Evolutionary conservation across 257 asterid species (phyloP).

Genomic region (Penstemon eatonii): DNA sequence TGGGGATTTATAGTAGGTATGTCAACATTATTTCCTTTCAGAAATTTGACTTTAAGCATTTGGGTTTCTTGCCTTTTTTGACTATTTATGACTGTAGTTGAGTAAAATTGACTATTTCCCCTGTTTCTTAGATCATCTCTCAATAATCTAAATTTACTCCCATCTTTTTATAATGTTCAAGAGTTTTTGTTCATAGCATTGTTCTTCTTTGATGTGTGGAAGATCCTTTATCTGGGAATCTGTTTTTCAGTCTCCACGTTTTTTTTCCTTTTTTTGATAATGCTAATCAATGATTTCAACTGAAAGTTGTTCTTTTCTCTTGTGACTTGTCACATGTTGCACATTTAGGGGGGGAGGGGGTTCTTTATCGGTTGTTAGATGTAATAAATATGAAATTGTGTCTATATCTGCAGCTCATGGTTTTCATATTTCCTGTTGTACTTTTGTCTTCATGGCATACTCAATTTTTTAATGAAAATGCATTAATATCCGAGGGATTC

Average conservation of each 20-base stretch:
- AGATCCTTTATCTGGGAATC: conserved; percentile 26
- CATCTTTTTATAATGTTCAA: conserved; percentile 14
- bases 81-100: conserved; percentile 30
- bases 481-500: conserved; percentile 26
- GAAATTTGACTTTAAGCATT: conserved; percentile 21
- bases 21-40: conserved; percentile 10
- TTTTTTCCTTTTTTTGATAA: conserved; percentile 5
- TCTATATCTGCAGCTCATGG: conserved; percentile 23
- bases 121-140: conserved; percentile 30
- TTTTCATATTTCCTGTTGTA: conserved; percentile 18
- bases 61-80: conserved; percentile 33
- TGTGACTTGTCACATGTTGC: neutral
- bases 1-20: conserved; percentile 13
- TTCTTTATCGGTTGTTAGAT: conserved; percentile 9
- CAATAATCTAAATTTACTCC: conserved; percentile 3
- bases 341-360: neutral
- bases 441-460: conserved; percentile 1
- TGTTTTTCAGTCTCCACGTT: neutral
- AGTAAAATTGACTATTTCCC: conserved; percentile 30
- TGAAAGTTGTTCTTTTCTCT: conserved; percentile 10
- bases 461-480: conserved; percentile 20
- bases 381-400: neutral
- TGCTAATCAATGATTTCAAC: neutral
- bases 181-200: conserved; percentile 9
- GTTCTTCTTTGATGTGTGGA: conserved; percentile 35